Conservation (phyloP, 768 basidiomycete genomes). For the Cyathus striatus region DNA sequence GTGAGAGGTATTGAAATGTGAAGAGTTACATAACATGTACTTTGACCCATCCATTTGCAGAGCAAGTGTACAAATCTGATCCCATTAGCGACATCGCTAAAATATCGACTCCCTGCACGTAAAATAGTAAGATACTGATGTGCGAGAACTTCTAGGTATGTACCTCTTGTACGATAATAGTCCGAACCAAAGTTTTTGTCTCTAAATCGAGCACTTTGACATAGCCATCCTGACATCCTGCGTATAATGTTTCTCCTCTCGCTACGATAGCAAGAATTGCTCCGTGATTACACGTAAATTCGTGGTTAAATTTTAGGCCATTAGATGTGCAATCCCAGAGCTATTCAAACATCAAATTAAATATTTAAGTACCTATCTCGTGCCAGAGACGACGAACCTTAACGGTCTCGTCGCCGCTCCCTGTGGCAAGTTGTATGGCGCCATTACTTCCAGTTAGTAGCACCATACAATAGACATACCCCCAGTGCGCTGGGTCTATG, state of each 20-base stretch:
- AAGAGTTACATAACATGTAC: constrained; percentile 25
- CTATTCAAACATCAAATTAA: constrained; percentile 23
- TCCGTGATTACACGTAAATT: constrained; percentile 69
- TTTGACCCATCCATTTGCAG: constrained; percentile 66
- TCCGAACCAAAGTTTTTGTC: constrained; percentile 81
- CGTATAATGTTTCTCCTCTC: constrained; percentile 78
- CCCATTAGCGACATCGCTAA: constrained; percentile 72
- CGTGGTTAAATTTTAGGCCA: constrained; percentile 48
- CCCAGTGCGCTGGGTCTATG: constrained; percentile 87
- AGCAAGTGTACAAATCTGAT: constrained; percentile 59
- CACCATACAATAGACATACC: constrained; percentile 86
- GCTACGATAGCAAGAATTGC: constrained; percentile 80
- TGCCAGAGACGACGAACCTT: constrained; percentile 44
- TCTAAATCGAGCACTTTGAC: constrained; percentile 90
- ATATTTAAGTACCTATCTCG: neutral
- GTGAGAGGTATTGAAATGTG: neutral
- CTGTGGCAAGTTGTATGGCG: constrained; percentile 61
- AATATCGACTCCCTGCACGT: constrained; percentile 65
- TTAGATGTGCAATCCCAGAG: constrained; percentile 57
- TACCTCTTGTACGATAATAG: constrained; percentile 83
- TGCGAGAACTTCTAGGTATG: constrained; percentile 5
- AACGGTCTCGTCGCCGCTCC: constrained; percentile 87
- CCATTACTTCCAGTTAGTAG: constrained; percentile 22
- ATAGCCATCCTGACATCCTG: constrained; percentile 91
- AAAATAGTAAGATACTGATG: constrained; percentile 2